phyloP scores from a whole-genome alignment of 371 early-diverging fungal species.

The Mucor lusitanicus region DNA sequence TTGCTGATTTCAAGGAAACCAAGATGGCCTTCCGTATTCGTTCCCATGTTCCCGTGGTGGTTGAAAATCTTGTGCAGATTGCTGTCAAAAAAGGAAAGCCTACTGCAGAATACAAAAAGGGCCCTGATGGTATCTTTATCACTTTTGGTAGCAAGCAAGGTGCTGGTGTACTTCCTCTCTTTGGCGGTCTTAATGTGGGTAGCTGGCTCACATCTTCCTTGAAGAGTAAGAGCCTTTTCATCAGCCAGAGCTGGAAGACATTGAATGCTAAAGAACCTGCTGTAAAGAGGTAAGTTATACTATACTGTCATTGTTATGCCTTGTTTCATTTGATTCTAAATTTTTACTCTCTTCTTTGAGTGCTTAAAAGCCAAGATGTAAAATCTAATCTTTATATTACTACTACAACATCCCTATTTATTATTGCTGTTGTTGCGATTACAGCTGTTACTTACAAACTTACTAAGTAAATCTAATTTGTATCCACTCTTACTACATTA shows the following conservation, averaged over 20 bases:
- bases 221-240: slow-evolving; percentile 5
- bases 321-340: background rate
- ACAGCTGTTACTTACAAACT: background rate
- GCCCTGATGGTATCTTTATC: slow-evolving; percentile 27
- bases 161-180: slow-evolving; percentile 6
- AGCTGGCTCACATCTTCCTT: background rate
- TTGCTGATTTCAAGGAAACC: slow-evolving; percentile 47
- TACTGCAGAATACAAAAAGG: slow-evolving; percentile 23
- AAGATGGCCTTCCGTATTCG: slow-evolving; percentile 52
- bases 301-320: background rate
- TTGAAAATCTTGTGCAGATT: slow-evolving; percentile 29
- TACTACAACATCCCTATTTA: background rate
- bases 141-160: slow-evolving; percentile 36
- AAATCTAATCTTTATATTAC: background rate
- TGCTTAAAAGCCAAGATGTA: background rate
- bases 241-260: background rate
- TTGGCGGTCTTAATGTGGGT: slow-evolving; percentile 14
- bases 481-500: too few species aligned
- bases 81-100: slow-evolving; percentile 8
- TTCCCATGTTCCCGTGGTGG: slow-evolving; percentile 23
- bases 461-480: background rate
- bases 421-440: background rate
- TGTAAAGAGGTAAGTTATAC: background rate
- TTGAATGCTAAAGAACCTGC: slow-evolving; percentile 3
- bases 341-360: background rate